Conservation (phyloP, 495 filamentous ascomycete species). For the Xylaria telfairii region DNA sequence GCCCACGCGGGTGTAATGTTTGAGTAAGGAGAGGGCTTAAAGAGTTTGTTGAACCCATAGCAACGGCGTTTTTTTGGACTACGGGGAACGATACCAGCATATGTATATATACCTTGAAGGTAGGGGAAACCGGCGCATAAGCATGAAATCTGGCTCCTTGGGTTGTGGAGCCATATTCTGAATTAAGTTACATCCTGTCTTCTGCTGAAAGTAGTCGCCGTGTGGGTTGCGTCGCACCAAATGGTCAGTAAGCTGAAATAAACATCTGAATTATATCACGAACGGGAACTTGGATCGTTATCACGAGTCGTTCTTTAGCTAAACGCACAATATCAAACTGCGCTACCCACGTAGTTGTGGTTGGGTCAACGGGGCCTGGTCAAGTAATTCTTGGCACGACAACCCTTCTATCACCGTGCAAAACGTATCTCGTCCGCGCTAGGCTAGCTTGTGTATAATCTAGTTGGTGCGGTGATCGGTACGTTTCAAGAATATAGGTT, state of each 20-base stretch:
- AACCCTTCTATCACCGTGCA: no score
- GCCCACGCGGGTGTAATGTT: not conserved
- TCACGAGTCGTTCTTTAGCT: not conserved
- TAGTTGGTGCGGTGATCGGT: not conserved
- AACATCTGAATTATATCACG: no score
- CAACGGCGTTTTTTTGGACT: slow-evolving; percentile 26
- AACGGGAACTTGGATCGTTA: no score
- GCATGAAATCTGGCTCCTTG: not conserved
- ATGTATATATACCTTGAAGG: slow-evolving; percentile 17
- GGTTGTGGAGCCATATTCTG: not conserved
- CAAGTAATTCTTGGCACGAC: no score
- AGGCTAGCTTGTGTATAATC: not conserved
- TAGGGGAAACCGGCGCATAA: not conserved
- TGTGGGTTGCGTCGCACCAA: not conserved
- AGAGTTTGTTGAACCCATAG: not conserved
- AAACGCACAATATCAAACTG: not conserved
- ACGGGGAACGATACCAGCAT: slow-evolving; percentile 26
- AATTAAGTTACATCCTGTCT: not conserved
- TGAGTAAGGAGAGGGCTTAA: not conserved
- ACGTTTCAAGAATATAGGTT: not conserved
- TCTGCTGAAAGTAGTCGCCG: not conserved
- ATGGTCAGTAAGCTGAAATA: not conserved
- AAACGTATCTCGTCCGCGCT: no score
- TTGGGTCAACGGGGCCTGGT: no score
- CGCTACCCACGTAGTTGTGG: no score